phyloP scores from a whole-genome alignment of 129 eudicot genomes.

The Sambucus nigra region DNA sequence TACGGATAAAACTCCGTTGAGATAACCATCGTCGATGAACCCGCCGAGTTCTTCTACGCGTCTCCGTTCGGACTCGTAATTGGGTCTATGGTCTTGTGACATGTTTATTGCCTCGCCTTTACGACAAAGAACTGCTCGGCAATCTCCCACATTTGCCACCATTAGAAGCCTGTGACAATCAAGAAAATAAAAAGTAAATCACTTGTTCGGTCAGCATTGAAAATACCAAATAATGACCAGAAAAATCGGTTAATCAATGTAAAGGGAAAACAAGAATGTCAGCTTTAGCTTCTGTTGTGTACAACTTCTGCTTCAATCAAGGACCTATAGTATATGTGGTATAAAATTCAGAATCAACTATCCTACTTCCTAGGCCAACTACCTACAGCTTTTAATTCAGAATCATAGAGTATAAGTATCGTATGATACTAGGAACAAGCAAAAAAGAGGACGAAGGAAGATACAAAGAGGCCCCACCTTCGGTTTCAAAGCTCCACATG shows the following conservation, averaged over 20 bases:
- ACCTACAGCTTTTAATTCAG: too few species aligned
- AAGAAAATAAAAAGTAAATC: neutral
- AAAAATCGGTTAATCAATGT: neutral
- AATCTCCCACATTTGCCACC: conserved; percentile 76
- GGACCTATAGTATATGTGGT: too few species aligned
- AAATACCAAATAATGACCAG: too few species aligned
- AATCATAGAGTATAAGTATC: too few species aligned
- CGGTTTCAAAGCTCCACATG: too few species aligned
- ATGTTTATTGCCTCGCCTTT: conserved; percentile 60
- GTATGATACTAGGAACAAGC: too few species aligned
- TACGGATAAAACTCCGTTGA: conserved; percentile 53
- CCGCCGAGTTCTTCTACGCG: conserved; percentile 59
- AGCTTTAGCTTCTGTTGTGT: too few species aligned
- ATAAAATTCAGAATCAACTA: too few species aligned
- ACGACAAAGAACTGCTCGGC: conserved; percentile 64
- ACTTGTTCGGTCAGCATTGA: neutral
- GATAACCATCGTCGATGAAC: conserved; percentile 56
- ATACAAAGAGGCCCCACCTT: too few species aligned
- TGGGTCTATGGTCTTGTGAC: conserved; percentile 71
- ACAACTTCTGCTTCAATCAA: too few species aligned
- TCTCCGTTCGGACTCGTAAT: conserved; percentile 29
- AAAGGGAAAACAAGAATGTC: neutral
- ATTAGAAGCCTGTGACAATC: conserved; percentile 40
- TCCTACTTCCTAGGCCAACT: too few species aligned
- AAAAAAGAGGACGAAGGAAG: too few species aligned